These are phyloP conservation scores for Brasenia schreberi DNA, from an alignment of 164 flowering plant species.

Conservation along the genomic window DNA sequence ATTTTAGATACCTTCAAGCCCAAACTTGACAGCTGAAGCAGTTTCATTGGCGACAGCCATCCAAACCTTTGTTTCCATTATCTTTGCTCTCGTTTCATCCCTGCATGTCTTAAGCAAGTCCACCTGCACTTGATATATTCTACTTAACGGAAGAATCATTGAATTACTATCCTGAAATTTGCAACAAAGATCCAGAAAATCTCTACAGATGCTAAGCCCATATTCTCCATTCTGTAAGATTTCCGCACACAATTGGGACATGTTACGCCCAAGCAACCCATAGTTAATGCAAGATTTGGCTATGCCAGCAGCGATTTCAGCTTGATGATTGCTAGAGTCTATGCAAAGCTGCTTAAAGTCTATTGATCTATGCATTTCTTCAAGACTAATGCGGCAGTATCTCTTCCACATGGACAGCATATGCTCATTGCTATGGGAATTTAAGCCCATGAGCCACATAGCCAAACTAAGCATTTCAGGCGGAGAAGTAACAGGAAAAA, in stretches of 20 bases:
- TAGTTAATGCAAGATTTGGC: constrained; percentile 74
- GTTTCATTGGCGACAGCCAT: constrained; percentile 93
- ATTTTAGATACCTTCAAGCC: constrained; percentile 49
- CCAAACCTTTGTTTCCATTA: constrained; percentile 69
- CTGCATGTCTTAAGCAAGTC: constrained; percentile 82
- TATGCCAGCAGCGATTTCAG: constrained; percentile 85
- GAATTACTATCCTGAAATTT: constrained; percentile 43
- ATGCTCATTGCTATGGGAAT: constrained; percentile 12
- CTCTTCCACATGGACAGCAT: constrained; percentile 50
- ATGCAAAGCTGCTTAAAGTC: constrained; percentile 65
- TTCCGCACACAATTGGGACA: constrained; percentile 78
- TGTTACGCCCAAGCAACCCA: constrained; percentile 85
- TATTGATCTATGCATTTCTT: constrained; percentile 86
- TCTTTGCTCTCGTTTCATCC: constrained; percentile 33
- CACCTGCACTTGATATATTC: constrained; percentile 82
- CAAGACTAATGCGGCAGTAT: constrained; percentile 67
- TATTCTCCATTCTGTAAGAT: constrained; percentile 56
- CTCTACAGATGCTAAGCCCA: constrained; percentile 61
- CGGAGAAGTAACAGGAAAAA: constrained; percentile 59
- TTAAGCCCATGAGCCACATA: constrained; percentile 80
- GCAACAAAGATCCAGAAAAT: constrained; percentile 51
- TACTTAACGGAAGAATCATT: constrained; percentile 69
- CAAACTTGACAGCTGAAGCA: constrained; percentile 83
- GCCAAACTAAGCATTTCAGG: constrained; percentile 63
- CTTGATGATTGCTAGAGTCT: constrained; percentile 78